Evolutionary conservation across 2,329 filamentous ascomycete species (phyloP), one percentile per base, ranked within the genome.

Genomic region (Aspergillus ibericus): DNA sequence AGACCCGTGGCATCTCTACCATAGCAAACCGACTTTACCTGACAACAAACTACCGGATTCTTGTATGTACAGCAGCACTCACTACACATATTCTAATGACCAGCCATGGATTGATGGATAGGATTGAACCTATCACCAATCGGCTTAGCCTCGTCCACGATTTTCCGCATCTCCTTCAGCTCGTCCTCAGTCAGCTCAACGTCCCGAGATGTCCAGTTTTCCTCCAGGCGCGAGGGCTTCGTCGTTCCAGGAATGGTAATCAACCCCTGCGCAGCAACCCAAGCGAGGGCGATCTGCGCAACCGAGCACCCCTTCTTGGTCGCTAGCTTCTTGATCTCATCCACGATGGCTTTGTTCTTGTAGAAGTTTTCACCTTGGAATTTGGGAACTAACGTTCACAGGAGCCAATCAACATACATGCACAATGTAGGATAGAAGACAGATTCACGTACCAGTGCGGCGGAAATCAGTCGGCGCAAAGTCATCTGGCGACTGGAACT

Each of bases 191-290:
- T 74, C 34, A 78, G 57, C 1, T 74, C 69, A 50, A 78, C 62
- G 10, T 77, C 64, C 22, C 74, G 59, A 0, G 75, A 77, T 0
- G 66, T 66, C 71, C 71, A 77, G 55, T 79, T 80, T 53, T 78
- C 74, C 49, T 77, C 75, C 5, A 79, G 50, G 0, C 78, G 70
- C 3, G 58, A 48, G 0, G 71, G 56, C 59, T 79, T 80, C 0
- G 77, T 80, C 0, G 78, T 80, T 1, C 80, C 80, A 0, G 80
- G 79, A 49, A 81, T 81, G 0, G 79, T 68, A 58, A 82, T 79
- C 66, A 79, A 66, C 0, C 74, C 72, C 36, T 78, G 73, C 67
- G 75, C 66, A 9, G 70, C 72, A 0, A 78, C 75, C 76, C 75
- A 78, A 0, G 76, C 73, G 0, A 78, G 69, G 0, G 77, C 75